phyloP scores from a whole-genome alignment of 2,329 filamentous ascomycete genomes.

The Exophiala oligosperma region DNA sequence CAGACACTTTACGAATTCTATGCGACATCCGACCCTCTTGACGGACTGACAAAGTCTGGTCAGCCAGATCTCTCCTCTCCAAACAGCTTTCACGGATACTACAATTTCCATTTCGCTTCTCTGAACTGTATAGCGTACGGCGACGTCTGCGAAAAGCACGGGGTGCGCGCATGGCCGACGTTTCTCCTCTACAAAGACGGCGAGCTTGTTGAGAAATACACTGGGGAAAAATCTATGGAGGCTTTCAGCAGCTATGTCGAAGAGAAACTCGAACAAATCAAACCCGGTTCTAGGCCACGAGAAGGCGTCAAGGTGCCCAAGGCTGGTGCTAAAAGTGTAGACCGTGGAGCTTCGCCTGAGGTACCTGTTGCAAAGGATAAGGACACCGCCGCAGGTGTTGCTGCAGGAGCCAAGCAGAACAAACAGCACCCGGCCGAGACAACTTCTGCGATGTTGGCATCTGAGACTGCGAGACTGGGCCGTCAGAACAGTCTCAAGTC shows the following conservation, averaged over 20 bases:
- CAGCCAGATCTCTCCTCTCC: constrained; percentile 51
- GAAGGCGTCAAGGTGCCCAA: constrained; percentile 68
- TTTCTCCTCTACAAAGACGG: constrained; percentile 81
- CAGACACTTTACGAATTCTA: constrained; percentile 97
- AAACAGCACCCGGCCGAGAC: constrained; percentile 40
- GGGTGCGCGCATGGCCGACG: constrained; percentile 71
- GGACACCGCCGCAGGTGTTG: constrained; percentile 38
- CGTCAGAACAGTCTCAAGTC: constrained; percentile 55
- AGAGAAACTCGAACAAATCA: constrained; percentile 70
- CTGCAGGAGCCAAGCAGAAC: constrained; percentile 44
- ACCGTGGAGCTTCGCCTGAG: constrained; percentile 41
- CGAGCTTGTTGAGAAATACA: constrained; percentile 61
- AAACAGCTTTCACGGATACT: constrained; percentile 75
- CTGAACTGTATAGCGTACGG: constrained; percentile 84
- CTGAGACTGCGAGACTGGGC: constrained; percentile 40
- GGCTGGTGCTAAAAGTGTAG: constrained; percentile 60
- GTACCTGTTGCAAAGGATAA: constrained; percentile 45
- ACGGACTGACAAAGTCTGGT: constrained; percentile 47
- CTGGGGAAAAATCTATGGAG: constrained; percentile 67
- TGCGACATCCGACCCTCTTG: constrained; percentile 73
- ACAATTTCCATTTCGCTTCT: constrained; percentile 83
- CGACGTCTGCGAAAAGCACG: constrained; percentile 71
- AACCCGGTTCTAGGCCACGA: constrained; percentile 75
- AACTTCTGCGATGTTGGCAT: constrained; percentile 31
- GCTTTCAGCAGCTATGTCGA: constrained; percentile 72